A percentile compares a stretch with the other conserved stretches of the same genome.
Conservation (phyloP, 176 grass and related monocot genomes). For the Zizania latifolia region DNA sequence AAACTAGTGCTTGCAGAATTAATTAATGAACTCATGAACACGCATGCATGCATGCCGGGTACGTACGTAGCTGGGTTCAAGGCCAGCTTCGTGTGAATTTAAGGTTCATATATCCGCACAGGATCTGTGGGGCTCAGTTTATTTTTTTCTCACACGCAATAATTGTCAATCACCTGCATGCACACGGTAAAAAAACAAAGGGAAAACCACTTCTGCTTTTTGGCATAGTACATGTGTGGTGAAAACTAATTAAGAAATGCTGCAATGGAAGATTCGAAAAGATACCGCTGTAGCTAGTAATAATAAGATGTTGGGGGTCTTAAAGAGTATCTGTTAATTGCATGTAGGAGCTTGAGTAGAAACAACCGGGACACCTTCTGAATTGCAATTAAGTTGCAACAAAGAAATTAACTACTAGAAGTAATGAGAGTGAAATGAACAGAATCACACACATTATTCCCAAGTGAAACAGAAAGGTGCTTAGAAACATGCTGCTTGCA, state of each 20-base stretch:
- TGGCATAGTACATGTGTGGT: too few relatives aligned
- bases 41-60: background rate
- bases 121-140: background rate
- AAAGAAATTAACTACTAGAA: background rate
- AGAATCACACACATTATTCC: conserved; percentile 15
- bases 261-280: background rate
- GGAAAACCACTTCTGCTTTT: too few relatives aligned
- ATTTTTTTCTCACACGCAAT: conserved; percentile 12
- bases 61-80: conserved; percentile 1
- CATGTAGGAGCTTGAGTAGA: background rate
- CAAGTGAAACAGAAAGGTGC: conserved; percentile 22
- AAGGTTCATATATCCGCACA: conserved; percentile 13
- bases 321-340: conserved; percentile 19
- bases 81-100: conserved; percentile 10
- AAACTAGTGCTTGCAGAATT: too few relatives aligned
- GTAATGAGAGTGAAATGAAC: background rate
- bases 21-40: conserved; percentile 26
- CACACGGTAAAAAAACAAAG: too few relatives aligned
- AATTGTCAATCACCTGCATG: too few relatives aligned
- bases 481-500: background rate
- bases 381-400: conserved; percentile 13
- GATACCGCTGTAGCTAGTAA: background rate
- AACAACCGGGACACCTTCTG: background rate
- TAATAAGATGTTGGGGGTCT: background rate
- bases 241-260: background rate